A percentile compares a stretch with the other conserved stretches of the same genome.
phyloP scores from a whole-genome alignment of 768 basidiomycete genomes.

The Podaxis pistillaris region DNA sequence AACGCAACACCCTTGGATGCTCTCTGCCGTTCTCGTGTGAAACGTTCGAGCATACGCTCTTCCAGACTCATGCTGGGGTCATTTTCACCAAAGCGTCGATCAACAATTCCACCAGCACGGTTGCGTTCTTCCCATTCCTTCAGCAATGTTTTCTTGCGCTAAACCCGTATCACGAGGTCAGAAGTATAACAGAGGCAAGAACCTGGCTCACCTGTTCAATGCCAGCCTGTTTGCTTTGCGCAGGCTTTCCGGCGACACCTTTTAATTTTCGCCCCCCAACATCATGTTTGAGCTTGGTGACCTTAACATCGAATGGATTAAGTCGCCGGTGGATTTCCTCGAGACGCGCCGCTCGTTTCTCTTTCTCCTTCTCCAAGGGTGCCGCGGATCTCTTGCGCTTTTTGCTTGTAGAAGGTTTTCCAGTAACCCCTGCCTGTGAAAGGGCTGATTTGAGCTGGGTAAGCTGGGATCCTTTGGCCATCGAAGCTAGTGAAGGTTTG shows the following conservation, averaged over 20 bases:
- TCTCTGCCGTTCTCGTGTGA: conserved; percentile 86
- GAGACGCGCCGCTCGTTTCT: conserved; percentile 76
- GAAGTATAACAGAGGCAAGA: conserved; percentile 1
- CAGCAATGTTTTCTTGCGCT: conserved; percentile 86
- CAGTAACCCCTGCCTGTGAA: conserved; percentile 73
- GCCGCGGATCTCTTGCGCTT: conserved; percentile 62
- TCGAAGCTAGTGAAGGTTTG: conserved; percentile 24
- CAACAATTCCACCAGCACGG: conserved; percentile 85
- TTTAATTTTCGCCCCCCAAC: conserved; percentile 87
- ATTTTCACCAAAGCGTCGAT: conserved; percentile 95
- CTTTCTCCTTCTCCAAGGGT: conserved; percentile 73
- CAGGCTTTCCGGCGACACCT: conserved; percentile 79
- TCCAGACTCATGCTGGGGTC: conserved; percentile 91
- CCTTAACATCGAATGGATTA: conserved; percentile 93
- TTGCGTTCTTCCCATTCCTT: conserved; percentile 84
- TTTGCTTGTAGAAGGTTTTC: conserved; percentile 50
- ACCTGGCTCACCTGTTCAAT: conserved; percentile 69
- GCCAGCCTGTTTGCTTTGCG: conserved; percentile 86
- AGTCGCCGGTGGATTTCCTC: conserved; percentile 81
- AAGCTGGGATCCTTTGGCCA: conserved; percentile 88
- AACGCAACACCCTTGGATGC: conserved; percentile 74
- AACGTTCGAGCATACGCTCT: conserved; percentile 95
- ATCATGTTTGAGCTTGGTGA: conserved; percentile 90
- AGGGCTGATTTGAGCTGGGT: conserved; percentile 87
- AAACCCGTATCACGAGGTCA: conserved; percentile 13